Evolutionary conservation across 2,329 filamentous ascomycete genomes (phyloP).

Genomic region (Penicillium sp.): DNA sequence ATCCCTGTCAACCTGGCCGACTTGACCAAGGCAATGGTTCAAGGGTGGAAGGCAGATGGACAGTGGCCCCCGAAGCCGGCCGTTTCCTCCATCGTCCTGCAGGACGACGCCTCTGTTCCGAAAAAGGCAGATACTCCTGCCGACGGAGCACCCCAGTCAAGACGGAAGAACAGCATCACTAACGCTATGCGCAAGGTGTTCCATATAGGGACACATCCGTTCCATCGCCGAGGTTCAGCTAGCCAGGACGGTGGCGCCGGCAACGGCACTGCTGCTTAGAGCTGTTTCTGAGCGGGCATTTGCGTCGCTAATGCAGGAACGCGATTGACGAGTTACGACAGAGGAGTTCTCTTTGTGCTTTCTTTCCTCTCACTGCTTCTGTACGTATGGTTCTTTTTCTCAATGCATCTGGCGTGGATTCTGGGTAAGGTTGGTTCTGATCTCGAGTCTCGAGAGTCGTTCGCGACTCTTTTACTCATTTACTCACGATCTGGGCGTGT

Average conservation of each 20-base stretch:
- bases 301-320: not conserved
- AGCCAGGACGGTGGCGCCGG: constrained; percentile 17
- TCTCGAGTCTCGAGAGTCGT: not conserved
- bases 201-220: constrained; percentile 39
- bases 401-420: constrained; percentile 15
- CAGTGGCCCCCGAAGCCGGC: constrained; percentile 79
- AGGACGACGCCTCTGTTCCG: constrained; percentile 30
- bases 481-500: constrained; percentile 6
- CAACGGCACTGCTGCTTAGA: constrained; percentile 8
- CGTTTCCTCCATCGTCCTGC: constrained; percentile 32
- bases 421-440: not conserved
- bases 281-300: not conserved
- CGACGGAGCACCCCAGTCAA: constrained; percentile 23
- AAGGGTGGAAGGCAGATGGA: constrained; percentile 89
- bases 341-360: not conserved
- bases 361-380: not conserved
- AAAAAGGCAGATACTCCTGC: constrained; percentile 18
- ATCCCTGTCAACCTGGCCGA: constrained; percentile 86
- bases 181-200: constrained; percentile 46
- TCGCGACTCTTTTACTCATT: constrained; percentile 4
- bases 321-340: constrained; percentile 5
- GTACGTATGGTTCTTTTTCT: not conserved
- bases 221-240: constrained; percentile 41
- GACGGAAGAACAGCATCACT: constrained; percentile 39
- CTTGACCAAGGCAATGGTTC: constrained; percentile 77